Conservation (phyloP, 2,329 filamentous ascomycete genomes). For the Gyromitra esculenta region DNA sequence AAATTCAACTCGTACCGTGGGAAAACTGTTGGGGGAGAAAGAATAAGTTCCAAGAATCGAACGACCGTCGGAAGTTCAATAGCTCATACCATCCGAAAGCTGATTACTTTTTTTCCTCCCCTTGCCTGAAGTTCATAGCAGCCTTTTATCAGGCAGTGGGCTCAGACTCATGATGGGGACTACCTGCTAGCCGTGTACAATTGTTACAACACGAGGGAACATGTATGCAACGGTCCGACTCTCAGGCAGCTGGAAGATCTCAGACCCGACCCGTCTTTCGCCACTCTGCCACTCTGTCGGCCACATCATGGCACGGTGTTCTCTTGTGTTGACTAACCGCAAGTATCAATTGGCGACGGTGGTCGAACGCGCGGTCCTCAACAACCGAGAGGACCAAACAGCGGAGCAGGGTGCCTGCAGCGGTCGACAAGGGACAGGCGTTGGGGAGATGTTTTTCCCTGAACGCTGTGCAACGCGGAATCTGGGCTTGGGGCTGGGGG, state of each 20-base stretch:
- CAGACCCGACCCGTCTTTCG: slow-evolving; percentile 25
- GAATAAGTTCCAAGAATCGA: neutral
- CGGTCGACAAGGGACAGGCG: slow-evolving; percentile 24
- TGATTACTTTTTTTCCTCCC: neutral
- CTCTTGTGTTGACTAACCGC: neutral
- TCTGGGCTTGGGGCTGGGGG: slow-evolving; percentile 33
- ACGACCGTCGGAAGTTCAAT: slow-evolving; percentile 27
- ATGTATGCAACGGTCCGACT: slow-evolving; percentile 13
- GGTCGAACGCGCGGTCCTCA: slow-evolving; percentile 45
- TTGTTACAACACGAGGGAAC: neutral
- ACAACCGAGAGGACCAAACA: slow-evolving; percentile 44
- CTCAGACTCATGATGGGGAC: slow-evolving; percentile 18
- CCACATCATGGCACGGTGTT: slow-evolving; percentile 26
- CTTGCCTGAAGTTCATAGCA: neutral
- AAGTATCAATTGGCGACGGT: slow-evolving; percentile 6
- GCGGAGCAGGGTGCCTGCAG: slow-evolving; percentile 41
- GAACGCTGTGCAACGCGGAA: slow-evolving; percentile 32
- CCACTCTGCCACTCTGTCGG: slow-evolving; percentile 11
- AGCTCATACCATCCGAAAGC: slow-evolving; percentile 5
- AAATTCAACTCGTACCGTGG: neutral
- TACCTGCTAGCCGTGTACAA: slow-evolving; percentile 33
- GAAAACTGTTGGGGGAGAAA: slow-evolving; percentile 38
- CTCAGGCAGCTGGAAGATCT: slow-evolving; percentile 5
- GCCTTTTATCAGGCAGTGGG: neutral
- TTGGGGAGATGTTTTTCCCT: slow-evolving; percentile 46